Percentiles rank a stretch among this genome's conserved stretches.
Evolutionary conservation across 2,329 filamentous ascomycete species (phyloP).

Genomic region (Pyrenophora tritici-repentis): DNA sequence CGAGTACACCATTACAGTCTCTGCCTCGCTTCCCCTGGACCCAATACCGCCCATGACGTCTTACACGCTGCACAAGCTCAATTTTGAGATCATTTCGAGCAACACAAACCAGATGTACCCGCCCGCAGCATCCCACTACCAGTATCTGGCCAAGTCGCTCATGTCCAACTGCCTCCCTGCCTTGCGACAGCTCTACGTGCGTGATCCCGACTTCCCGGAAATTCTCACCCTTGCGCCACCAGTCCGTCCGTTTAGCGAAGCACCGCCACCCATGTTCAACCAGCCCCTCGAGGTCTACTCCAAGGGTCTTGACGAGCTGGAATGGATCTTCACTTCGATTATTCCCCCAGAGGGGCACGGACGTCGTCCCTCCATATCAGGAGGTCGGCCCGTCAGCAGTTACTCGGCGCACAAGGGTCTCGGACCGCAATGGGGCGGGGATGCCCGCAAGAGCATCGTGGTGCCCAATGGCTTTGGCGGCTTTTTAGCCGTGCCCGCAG

Average conservation of each 20-base stretch:
- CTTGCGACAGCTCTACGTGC: constrained; percentile 79
- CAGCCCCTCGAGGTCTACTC: constrained; percentile 67
- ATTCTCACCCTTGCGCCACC: constrained; percentile 75
- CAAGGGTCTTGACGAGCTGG: constrained; percentile 69
- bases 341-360: constrained; percentile 55
- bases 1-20: constrained; percentile 61
- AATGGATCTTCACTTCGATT: constrained; percentile 70
- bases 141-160: constrained; percentile 83
- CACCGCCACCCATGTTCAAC: constrained; percentile 50
- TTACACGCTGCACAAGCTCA: constrained; percentile 69
- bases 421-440: constrained; percentile 63
- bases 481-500: constrained; percentile 65
- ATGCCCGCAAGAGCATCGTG: constrained; percentile 64
- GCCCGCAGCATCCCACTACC: constrained; percentile 70
- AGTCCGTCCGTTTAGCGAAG: constrained; percentile 56
- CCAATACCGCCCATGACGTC: constrained; percentile 69
- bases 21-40: constrained; percentile 61
- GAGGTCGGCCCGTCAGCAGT: constrained; percentile 52
- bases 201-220: constrained; percentile 82
- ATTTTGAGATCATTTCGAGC: constrained; percentile 78
- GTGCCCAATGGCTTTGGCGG: constrained; percentile 71
- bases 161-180: constrained; percentile 75
- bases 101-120: constrained; percentile 61
- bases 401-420: constrained; percentile 54
- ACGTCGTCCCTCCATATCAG: constrained; percentile 47